Evolutionary conservation across 768 basidiomycete species (phyloP), one percentile per base, ranked within the genome.

Genomic region (Boletus patriciae): DNA sequence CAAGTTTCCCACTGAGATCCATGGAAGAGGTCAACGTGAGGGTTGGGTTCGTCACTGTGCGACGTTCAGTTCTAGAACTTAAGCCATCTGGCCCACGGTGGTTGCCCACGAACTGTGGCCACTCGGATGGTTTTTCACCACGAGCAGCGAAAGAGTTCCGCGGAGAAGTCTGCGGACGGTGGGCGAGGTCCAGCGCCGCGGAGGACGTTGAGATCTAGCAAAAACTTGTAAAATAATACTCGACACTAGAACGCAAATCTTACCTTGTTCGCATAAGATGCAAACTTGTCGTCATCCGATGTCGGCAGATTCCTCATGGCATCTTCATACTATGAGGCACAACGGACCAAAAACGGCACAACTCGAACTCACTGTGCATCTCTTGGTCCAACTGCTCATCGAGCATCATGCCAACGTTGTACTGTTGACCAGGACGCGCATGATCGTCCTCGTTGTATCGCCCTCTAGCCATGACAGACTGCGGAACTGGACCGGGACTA

Each of bases 341-440:
- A 16, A 52, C 34, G 58, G 54, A 62, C 23, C 38, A 42, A 55
- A 51, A 49, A 49, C 38, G 31, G 9, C 38, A 16, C 54, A 55
- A 49, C 37, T 38, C 7, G 27, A 18, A 81, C 88, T 65, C 64
- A 94, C 93, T 94, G 68, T 94, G 87, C 85, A 96, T 94, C 70
- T 96, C 94, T 74, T 92, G 85, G 67, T 96, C 94, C 62, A 96
- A 74, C 67, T 95, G 92, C 71, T 95, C 90, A 63, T 96, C 94
- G 59, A 96, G 76, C 85, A 95, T 86, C 86, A 93, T 88, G 31
- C 90, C 91, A 40, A 89, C 83, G 66, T 92, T 92, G 71, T 85
- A 91, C 34, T 78, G 79, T 58, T 80, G 84, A 9, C 83, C 82
- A 67, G 84, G 83, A 47, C 77, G 79, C 15, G 77, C 73, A 40